phyloP scores from a whole-genome alignment of 345 rosid genomes.

The Gossypium mustelinum region DNA sequence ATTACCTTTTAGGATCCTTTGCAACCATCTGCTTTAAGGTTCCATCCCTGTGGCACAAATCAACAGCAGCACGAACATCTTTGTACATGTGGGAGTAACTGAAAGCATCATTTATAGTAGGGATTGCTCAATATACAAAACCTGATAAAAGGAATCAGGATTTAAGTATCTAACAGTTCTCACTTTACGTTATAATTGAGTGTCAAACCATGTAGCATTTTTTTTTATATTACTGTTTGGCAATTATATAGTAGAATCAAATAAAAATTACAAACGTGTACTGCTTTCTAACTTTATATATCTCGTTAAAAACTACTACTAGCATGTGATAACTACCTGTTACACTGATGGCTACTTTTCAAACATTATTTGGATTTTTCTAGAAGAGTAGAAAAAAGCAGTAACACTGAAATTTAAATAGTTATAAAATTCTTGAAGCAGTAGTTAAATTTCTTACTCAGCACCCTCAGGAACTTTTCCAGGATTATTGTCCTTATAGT shows the following conservation, averaged over 20 bases:
- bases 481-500: slow-evolving; percentile 75
- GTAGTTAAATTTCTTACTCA: slow-evolving; percentile 50
- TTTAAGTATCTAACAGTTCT: too few species aligned
- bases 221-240: not conserved
- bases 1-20: slow-evolving; percentile 61
- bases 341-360: not conserved
- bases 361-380: not conserved
- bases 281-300: not conserved
- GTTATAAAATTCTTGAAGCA: not conserved
- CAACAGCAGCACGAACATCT: slow-evolving; percentile 97
- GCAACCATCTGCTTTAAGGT: slow-evolving; percentile 98
- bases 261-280: not conserved
- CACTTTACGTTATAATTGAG: not conserved
- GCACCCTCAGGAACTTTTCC: slow-evolving; percentile 50
- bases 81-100: slow-evolving; percentile 84
- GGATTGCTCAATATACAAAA: not conserved
- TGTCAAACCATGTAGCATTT: not conserved
- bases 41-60: slow-evolving; percentile 98
- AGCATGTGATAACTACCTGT: not conserved
- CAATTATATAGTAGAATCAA: not conserved
- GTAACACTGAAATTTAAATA: not conserved
- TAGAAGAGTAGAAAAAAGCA: not conserved
- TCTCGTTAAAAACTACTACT: not conserved
- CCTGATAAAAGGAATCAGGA: not conserved
- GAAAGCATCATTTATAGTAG: slow-evolving; percentile 17